Conservation (phyloP, 306 rosid genomes). For the Hippophae tibetana region DNA sequence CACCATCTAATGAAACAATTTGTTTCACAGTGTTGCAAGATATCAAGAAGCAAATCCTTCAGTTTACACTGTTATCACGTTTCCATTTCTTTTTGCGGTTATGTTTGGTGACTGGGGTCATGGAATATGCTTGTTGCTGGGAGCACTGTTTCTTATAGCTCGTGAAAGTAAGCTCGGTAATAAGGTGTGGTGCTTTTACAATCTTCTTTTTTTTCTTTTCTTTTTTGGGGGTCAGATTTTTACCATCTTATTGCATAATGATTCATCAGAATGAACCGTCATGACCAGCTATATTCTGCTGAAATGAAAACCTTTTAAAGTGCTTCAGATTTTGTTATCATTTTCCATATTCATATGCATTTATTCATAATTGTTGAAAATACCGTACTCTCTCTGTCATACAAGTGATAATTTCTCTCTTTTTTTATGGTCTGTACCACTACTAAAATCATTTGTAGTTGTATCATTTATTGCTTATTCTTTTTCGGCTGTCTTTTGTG, state of each 20-base stretch:
- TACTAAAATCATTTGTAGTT: too few relatives aligned
- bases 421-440: too few relatives aligned
- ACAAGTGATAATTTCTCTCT: too few relatives aligned
- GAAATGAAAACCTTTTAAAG: slow-evolving; percentile 6
- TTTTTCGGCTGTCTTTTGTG: too few relatives aligned
- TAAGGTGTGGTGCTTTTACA: slow-evolving; percentile 43
- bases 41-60: slow-evolving; percentile 99
- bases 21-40: slow-evolving; percentile 75
- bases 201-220: slow-evolving; percentile 10
- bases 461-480: too few relatives aligned
- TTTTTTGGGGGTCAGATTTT: not conserved
- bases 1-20: slow-evolving; percentile 26
- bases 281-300: slow-evolving; percentile 2
- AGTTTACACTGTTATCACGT: slow-evolving; percentile 70
- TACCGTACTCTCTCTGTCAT: too few relatives aligned
- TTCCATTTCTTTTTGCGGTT: slow-evolving; percentile 93
- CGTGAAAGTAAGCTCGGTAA: slow-evolving; percentile 77
- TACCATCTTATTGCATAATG: not conserved
- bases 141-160: slow-evolving; percentile 88
- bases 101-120: slow-evolving; percentile 99
- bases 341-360: not conserved
- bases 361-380: not conserved
- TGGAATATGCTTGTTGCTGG: slow-evolving; percentile 91
- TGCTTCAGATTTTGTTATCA: not conserved
- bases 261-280: slow-evolving; percentile 2